Base-by-base conservation (phyloP, 805 yeast genomes). In the Yamadazyma phyllophila region DNA sequence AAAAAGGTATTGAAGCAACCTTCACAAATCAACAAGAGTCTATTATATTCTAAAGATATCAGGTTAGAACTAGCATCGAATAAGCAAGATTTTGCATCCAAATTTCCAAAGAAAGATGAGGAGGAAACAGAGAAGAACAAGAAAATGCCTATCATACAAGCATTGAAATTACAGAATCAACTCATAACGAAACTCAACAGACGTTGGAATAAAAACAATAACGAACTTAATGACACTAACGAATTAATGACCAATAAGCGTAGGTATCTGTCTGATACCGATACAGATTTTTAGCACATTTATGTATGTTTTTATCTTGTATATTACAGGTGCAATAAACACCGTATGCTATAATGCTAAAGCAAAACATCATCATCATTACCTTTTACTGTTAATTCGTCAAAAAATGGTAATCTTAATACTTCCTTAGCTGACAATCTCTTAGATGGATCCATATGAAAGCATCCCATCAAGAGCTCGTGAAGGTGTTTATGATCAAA, bases 381-480 rank as follows among this genome's bases (percentile, higher is more conserved):
- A 43, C 67, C 72, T 42, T 65, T 67, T 39, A 54, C 60, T 7
- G 53, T 45, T n/a, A 72, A 57, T 52, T 78, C 80, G 47, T 67
- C 60, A 60, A 88, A 85, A 60, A 84, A 87, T 17, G 80, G 78
- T 63, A 78, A 71, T 40, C 73, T 69, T 49, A 84, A 62, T 9
- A 82, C 71, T 32, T 80, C 81, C 45, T 69, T 71, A 0, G 89
- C 86, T 6, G 78, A 66, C n/a, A 76, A 67, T 47, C 91, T 63
- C 47, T 76, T 76, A 36, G 62, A 58, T 6, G 83, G 82, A 61
- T 83, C 80, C 73, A 83, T 71, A 34, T 71, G 75, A 57, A 84
- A 72, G 52, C 83, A 80, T 30, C 71, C 74, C 50, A 78, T 73
- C 36, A 84, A 63, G n/a, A 84, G 57, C 45, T 81, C 80, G 46